Conservation (phyloP, 805 yeast species). For the Candida palmyrensis region DNA sequence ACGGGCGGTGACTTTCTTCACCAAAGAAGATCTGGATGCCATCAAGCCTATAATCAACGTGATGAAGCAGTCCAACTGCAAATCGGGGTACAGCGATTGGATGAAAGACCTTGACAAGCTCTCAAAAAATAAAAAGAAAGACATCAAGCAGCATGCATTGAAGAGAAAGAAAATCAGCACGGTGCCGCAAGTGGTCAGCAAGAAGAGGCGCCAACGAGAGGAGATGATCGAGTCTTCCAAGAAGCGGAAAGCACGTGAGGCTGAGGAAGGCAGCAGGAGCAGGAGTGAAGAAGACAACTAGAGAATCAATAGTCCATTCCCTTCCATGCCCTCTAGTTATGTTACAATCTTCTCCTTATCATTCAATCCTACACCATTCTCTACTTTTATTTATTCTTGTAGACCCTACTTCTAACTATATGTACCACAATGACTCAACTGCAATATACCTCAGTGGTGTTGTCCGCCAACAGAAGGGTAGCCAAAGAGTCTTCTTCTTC, state of each 20-base stretch:
- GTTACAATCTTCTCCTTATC: neutral
- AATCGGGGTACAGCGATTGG: slow-evolving; percentile 68
- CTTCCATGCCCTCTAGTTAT: no score
- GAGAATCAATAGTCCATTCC: neutral
- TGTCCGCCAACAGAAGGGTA: slow-evolving; percentile 62
- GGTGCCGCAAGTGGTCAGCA: slow-evolving; percentile 64
- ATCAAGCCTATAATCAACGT: slow-evolving; percentile 86
- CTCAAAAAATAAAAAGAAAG: slow-evolving; percentile 55
- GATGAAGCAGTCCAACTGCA: slow-evolving; percentile 87
- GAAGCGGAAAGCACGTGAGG: slow-evolving; percentile 40
- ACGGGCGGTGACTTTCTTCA: slow-evolving; percentile 84
- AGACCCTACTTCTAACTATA: no score
- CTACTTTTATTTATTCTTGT: neutral
- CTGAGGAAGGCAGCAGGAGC: neutral
- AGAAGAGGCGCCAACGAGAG: slow-evolving; percentile 55
- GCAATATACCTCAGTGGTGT: slow-evolving; percentile 7
- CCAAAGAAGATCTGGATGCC: slow-evolving; percentile 77
- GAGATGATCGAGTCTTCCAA: slow-evolving; percentile 79
- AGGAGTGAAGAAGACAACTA: neutral
- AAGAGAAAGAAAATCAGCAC: slow-evolving; percentile 79
- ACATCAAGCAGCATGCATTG: slow-evolving; percentile 50
- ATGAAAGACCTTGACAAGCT: slow-evolving; percentile 68
- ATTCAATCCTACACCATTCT: neutral
- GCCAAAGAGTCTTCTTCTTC: slow-evolving; percentile 91
- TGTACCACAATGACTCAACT: no score